These are phyloP conservation scores for Psilocybe tampanensis DNA, from an alignment of 768 basidiomycete species.

Conservation along the genomic window DNA sequence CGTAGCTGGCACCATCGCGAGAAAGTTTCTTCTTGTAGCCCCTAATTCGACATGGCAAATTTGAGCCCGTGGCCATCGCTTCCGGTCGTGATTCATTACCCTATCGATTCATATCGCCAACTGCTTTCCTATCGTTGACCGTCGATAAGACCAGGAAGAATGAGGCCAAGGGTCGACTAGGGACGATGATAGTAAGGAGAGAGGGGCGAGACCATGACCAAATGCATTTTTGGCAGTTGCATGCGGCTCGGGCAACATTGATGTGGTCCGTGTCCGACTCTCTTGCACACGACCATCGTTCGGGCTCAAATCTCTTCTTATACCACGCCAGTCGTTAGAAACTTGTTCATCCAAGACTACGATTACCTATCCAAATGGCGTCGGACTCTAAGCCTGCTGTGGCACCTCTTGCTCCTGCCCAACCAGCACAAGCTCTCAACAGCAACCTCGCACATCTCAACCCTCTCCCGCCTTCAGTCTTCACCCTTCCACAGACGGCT, in stretches of 20 bases:
- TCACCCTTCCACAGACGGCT: conserved; percentile 85
- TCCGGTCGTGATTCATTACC: not conserved
- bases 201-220: not conserved
- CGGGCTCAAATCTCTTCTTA: conserved; percentile 6
- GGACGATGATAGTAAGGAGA: not conserved
- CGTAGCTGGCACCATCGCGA: not conserved
- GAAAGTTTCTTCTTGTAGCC: conserved; percentile 1
- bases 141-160: conserved; percentile 1
- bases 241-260: conserved; percentile 9
- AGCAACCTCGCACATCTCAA: conserved; percentile 39
- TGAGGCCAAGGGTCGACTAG: not conserved
- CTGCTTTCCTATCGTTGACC: not conserved
- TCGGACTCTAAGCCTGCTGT: not conserved
- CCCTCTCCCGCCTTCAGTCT: conserved; percentile 77
- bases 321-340: not conserved
- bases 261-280: not conserved
- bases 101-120: not conserved
- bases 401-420: conserved; percentile 33
- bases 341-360: too few relatives aligned
- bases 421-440: conserved; percentile 34
- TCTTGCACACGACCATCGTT: conserved; percentile 14
- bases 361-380: conserved; percentile 1
- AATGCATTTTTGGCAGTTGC: conserved; percentile 10
- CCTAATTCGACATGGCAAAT: not conserved
- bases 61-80: not conserved